Evolutionary conservation across 2,329 filamentous ascomycete species (phyloP).

Genomic region (Cercospora sp.): DNA sequence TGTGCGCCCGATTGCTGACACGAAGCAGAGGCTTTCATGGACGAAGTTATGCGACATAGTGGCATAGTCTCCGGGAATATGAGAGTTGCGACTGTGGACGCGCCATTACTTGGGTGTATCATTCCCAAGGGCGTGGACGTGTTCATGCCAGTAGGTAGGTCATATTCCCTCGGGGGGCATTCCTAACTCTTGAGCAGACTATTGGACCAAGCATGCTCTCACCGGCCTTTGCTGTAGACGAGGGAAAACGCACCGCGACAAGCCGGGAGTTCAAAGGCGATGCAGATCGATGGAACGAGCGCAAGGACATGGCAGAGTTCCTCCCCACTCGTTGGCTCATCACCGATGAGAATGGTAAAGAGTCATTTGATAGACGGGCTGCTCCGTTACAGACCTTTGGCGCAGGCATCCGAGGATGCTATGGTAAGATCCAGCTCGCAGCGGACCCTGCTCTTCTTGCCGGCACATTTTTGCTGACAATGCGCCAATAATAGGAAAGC

Average conservation of each 20-base stretch:
- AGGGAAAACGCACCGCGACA: background rate
- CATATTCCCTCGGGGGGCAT: background rate
- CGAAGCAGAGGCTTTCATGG: constrained; percentile 8
- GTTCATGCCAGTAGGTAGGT: background rate
- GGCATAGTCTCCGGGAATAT: constrained; percentile 2
- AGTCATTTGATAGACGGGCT: constrained; percentile 7
- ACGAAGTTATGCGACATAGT: constrained; percentile 8
- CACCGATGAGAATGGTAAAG: background rate
- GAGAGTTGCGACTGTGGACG: constrained; percentile 5
- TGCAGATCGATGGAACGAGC: background rate
- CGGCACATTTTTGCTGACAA: background rate
- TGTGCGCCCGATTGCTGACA: background rate
- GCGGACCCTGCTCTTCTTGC: background rate
- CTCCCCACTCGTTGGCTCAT: background rate
- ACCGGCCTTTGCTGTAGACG: background rate
- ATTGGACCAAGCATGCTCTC: constrained; percentile 1
- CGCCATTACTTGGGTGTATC: background rate
- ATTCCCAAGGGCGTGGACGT: constrained; percentile 16
- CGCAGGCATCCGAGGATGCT: constrained; percentile 5
- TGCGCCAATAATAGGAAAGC: background rate
- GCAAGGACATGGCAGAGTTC: constrained; percentile 6
- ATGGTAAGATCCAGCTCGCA: constrained; percentile 1
- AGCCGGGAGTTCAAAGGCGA: constrained; percentile 5
- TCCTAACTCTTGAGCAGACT: background rate
- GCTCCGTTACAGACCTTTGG: constrained; percentile 16